Evolutionary conservation across 2,329 filamentous ascomycete genomes (phyloP), one percentile per base, ranked within the genome.

Genomic region (Graphiopsis chlorocephala): DNA sequence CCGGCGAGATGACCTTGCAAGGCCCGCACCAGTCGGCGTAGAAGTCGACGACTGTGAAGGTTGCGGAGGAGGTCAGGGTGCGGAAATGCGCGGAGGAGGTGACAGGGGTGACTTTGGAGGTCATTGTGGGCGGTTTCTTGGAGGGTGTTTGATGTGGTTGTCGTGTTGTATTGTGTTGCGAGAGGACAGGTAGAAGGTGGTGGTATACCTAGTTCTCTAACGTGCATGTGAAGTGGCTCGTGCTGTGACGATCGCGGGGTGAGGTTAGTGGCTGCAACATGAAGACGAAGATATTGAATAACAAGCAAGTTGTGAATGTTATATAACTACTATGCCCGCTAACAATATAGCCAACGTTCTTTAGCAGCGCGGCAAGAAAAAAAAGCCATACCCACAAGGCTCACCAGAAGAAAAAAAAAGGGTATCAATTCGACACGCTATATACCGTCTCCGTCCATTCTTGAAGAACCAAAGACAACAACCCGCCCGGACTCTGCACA

Each of bases 1-100:
- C 76, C 31, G 84, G 84, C 3, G 80, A 79, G 63, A 86, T 83
- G 35, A 80, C 77, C 71, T 84, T 84, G 78, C 84, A 86, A 29
- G 84, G 84, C 1, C 83, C 83, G 72, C 84, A 85, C 83, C 84
- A 86, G 68, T 74, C 72, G 31, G 74, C 73, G 65, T 74, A 74
- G 72, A 76, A 75, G 66, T 76, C 73, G 63, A 76, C 72, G 63
- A 76, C 66, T 23, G 71, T 71, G 67, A 74, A 76, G 42, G 72
- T 73, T n/a, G 71, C 70, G 33, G 72, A 74, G 47, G 70, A 65
- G 29, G 71, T 69, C 61, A 72, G 71, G 52, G 67, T 67, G 57
- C 70, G 69, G 72, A 76, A 74, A 65, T 76, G 74, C 20, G 64
- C 50, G n/a, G 68, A 64, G 26, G 73, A 75, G 55, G 68, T 76